These are phyloP conservation scores for Ustilago curta DNA, from an alignment of 1,284 basidiomycete genomes.

Conservation along the genomic window DNA sequence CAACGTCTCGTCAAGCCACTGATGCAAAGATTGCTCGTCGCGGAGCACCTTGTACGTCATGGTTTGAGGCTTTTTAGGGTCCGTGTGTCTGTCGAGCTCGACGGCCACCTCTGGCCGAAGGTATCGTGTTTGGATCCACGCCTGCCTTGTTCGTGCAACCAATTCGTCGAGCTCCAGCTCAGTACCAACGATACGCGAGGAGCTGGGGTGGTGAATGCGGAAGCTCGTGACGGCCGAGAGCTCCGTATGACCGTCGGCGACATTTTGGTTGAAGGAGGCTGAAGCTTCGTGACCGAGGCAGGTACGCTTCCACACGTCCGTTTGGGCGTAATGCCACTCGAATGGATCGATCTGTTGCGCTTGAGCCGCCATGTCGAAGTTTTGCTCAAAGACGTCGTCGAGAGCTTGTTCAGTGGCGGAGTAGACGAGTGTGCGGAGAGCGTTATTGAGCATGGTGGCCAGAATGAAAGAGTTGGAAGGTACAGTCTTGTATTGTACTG, in stretches of 20 bases:
- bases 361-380: conserved; percentile 16
- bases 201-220: conserved; percentile 15
- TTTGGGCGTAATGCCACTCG: conserved; percentile 18
- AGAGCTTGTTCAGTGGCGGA: conserved; percentile 10
- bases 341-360: conserved; percentile 12
- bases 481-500: no score
- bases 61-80: conserved; percentile 15
- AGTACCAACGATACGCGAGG: conserved; percentile 15
- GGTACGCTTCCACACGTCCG: conserved; percentile 32
- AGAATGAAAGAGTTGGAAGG: neutral
- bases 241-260: conserved; percentile 49
- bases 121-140: conserved; percentile 32
- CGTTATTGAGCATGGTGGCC: conserved; percentile 20
- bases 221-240: conserved; percentile 24
- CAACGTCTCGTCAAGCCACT: conserved; percentile 36
- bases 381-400: conserved; percentile 7
- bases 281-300: conserved; percentile 46
- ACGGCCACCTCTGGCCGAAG: conserved; percentile 34
- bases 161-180: conserved; percentile 31
- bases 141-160: conserved; percentile 20
- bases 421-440: conserved; percentile 7
- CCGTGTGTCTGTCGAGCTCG: conserved; percentile 30
- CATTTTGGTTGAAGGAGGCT: conserved; percentile 49
- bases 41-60: conserved; percentile 23
- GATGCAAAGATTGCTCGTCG: conserved; percentile 22